These are phyloP conservation scores for Tolypocladium ovalisporum DNA, from an alignment of 2,329 filamentous ascomycete genomes.

Conservation along the genomic window DNA sequence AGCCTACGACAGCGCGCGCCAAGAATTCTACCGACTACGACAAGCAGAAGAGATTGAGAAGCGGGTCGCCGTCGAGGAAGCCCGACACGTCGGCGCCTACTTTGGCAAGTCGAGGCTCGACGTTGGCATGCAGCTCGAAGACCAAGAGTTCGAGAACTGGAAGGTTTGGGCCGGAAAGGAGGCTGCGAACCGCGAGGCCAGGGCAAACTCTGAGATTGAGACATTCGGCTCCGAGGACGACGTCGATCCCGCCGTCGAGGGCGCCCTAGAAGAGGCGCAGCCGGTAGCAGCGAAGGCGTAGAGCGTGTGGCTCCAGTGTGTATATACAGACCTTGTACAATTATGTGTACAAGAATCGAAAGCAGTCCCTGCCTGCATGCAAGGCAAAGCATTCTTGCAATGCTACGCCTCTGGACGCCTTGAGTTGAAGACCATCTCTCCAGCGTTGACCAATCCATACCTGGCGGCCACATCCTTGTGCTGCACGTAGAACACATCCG, in stretches of 20 bases:
- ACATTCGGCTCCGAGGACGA: slow-evolving; percentile 28
- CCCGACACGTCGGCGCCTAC: slow-evolving; percentile 72
- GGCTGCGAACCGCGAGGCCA: slow-evolving; percentile 28
- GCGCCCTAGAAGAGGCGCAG: slow-evolving; percentile 6
- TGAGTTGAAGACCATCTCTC: slow-evolving; percentile 29
- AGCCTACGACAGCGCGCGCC: slow-evolving; percentile 79
- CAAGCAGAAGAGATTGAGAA: slow-evolving; percentile 73
- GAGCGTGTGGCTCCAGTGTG: background rate
- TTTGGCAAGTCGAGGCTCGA: slow-evolving; percentile 71
- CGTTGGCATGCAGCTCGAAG: slow-evolving; percentile 72
- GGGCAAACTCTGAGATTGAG: slow-evolving; percentile 29
- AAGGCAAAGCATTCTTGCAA: background rate
- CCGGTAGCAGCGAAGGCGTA: background rate
- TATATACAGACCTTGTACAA: slow-evolving; percentile 11
- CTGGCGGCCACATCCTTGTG: slow-evolving; percentile 52
- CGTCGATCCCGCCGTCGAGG: slow-evolving; percentile 13
- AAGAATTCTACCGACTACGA: slow-evolving; percentile 81
- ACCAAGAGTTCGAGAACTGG: slow-evolving; percentile 72
- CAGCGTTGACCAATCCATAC: slow-evolving; percentile 26
- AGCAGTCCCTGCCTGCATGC: background rate
- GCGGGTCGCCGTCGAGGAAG: slow-evolving; percentile 80
- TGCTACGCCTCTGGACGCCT: slow-evolving; percentile 11
- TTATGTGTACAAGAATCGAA: slow-evolving; percentile 7
- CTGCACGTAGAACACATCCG: slow-evolving; percentile 75
- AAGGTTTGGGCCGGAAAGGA: slow-evolving; percentile 60